Evolutionary conservation across 768 basidiomycete species (phyloP).

Genomic region (Mycena sanguinolenta): DNA sequence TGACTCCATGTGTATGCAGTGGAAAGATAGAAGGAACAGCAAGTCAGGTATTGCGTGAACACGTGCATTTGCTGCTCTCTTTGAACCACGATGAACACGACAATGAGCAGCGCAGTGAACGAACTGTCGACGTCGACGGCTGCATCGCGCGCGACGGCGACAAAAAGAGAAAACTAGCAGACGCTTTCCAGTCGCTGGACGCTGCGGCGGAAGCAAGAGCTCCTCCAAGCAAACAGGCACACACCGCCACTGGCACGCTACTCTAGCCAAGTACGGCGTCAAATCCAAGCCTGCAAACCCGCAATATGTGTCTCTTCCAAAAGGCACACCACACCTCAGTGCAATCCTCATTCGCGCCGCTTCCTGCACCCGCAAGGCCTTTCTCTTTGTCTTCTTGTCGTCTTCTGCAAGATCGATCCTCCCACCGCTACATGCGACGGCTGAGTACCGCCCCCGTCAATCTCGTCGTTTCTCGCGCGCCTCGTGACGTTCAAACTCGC

Average conservation of each 20-base stretch:
- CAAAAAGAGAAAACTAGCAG: constrained; percentile 86
- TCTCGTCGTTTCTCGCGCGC: constrained; percentile 78
- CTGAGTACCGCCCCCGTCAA: constrained; percentile 85
- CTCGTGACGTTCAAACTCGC: constrained; percentile 83
- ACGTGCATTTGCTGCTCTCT: too few species aligned
- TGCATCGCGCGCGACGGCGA: constrained; percentile 38
- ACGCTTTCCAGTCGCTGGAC: constrained; percentile 82
- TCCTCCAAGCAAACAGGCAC: constrained; percentile 66
- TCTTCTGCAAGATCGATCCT: constrained; percentile 47
- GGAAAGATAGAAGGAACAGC: too few species aligned
- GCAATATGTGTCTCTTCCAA: constrained; percentile 52
- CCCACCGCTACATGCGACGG: constrained; percentile 52
- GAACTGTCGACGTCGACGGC: too few species aligned
- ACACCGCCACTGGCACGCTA: constrained; percentile 76
- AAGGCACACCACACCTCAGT: constrained; percentile 72
- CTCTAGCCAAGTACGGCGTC: constrained; percentile 83
- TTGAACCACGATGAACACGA: too few species aligned
- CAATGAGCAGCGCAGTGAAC: too few species aligned
- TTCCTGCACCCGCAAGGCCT: constrained; percentile 63
- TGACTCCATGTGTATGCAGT: too few species aligned
- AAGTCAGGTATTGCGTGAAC: too few species aligned
- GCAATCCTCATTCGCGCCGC: constrained; percentile 41
- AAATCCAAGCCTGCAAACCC: constrained; percentile 62
- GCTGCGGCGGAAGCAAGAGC: constrained; percentile 62
- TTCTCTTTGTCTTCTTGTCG: constrained; percentile 55